These are phyloP conservation scores for Besnoitia besnoiti DNA, from an alignment of 169 alveolate genomes.

Conservation along the genomic window DNA sequence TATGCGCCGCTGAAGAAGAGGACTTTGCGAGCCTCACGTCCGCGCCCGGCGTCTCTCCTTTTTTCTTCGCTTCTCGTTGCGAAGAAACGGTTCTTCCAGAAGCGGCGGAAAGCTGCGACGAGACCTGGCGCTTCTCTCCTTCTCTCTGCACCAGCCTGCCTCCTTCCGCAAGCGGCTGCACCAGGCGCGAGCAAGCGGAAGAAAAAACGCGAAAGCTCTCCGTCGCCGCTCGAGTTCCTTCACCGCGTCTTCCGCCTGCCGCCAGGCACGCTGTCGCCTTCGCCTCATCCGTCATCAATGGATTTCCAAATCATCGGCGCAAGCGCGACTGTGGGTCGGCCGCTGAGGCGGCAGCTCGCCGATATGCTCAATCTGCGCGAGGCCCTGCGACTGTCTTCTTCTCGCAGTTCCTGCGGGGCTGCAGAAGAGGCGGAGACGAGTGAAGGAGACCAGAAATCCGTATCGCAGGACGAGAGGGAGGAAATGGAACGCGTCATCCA, in stretches of 20 bases:
- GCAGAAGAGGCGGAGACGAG: not conserved
- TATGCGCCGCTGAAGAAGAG: not conserved
- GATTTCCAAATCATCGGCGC: not conserved
- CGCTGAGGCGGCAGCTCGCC: constrained; percentile 11
- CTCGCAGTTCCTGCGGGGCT: not conserved
- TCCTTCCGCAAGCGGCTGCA: not conserved
- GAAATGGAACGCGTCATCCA: not conserved
- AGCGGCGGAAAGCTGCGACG: not conserved
- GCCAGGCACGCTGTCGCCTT: not conserved
- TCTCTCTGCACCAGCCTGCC: not conserved
- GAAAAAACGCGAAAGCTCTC: not conserved
- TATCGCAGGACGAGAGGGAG: not conserved
- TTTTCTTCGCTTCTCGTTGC: not conserved
- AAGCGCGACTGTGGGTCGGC: not conserved
- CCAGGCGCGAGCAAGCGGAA: not conserved
- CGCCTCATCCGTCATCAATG: not conserved
- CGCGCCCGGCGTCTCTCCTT: not conserved
- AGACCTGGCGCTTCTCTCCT: not conserved
- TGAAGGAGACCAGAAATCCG: not conserved
- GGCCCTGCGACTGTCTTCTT: not conserved
- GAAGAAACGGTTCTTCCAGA: not conserved
- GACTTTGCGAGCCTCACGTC: not conserved
- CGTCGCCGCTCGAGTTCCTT: not conserved
- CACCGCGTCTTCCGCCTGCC: not conserved
- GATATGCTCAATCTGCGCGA: not conserved